Conservation (phyloP, 441 rosid genomes). For the Cnidoscolus chayamansa region DNA sequence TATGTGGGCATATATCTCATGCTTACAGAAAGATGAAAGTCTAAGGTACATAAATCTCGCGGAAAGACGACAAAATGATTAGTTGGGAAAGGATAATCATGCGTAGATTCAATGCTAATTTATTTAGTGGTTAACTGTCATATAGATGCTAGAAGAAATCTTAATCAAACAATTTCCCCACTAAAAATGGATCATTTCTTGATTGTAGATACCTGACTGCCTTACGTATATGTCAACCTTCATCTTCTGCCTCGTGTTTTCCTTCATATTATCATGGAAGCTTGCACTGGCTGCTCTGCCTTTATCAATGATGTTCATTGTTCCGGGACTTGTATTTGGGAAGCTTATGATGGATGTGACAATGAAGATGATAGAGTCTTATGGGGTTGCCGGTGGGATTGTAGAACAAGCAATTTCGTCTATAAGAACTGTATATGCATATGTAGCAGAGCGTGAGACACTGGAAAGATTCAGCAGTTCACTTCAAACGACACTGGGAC, state of each 20-base stretch:
- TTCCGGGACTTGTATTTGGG: constrained; percentile 60
- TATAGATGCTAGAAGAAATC: not conserved
- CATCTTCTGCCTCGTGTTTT: constrained; percentile 50
- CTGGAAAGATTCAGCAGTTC: constrained; percentile 46
- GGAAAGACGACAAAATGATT: not conserved
- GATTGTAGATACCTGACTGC: constrained; percentile 55
- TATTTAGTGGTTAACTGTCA: not conserved
- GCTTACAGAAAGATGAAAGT: not conserved
- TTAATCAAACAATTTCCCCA: not conserved
- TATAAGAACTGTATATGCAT: constrained; percentile 58
- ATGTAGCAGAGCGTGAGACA: constrained; percentile 56
- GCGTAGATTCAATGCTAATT: not conserved
- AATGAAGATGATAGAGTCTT: constrained; percentile 59
- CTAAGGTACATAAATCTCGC: not conserved
- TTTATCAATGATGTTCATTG: constrained; percentile 47
- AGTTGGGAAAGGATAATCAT: not conserved
- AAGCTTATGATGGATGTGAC: constrained; percentile 60
- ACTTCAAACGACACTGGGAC: constrained; percentile 46
- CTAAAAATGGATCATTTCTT: constrained; percentile 4
- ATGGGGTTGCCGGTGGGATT: constrained; percentile 60
- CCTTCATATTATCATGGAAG: constrained; percentile 60
- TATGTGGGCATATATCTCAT: not conserved
- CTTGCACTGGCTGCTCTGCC: constrained; percentile 61
- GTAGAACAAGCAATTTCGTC: constrained; percentile 74
- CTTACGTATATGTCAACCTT: constrained; percentile 48